Base-by-base conservation (phyloP, 2,329 filamentous ascomycete species). In the Torrubiellomyces zombiae region DNA sequence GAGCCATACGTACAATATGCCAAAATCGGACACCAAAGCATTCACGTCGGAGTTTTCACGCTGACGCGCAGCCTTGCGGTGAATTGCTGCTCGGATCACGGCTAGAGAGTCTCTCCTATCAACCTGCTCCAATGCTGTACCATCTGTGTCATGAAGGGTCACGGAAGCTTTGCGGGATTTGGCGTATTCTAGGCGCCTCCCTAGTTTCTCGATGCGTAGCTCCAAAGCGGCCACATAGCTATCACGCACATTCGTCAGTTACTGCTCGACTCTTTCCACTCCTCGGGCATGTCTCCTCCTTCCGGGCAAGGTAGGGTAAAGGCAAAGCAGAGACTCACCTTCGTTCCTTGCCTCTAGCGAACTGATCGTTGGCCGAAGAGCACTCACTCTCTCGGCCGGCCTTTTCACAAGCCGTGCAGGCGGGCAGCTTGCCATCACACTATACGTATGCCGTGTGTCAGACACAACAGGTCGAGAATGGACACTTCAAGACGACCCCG, bases 221-320 rank as follows among this genome's bases (percentile, higher is more conserved):
- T 95, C 86, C n/a, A 98, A 63, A 1, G 86, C 91, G 6, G 86
- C 82, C 21, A 95, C 85, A 60, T 95, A 98, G 51, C 73, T 77
- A 21, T 20, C 10, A 7, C 4, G 11, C 15, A 19, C 7, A 13
- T 27, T 28, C 18, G 30, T 23, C 12, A 15, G n/a, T n/a, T n/a
- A n/a, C n/a, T n/a, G n/a, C n/a, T n/a, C n/a, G n/a, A n/a, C n/a
- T n/a, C n/a, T n/a, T n/a, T n/a, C n/a, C n/a, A n/a, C n/a, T n/a
- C n/a, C n/a, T n/a, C n/a, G n/a, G n/a, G n/a, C n/a, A n/a, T n/a
- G n/a, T n/a, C n/a, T n/a, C n/a, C n/a, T n/a, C n/a, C n/a, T n/a
- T n/a, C n/a, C n/a, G n/a, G n/a, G n/a, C n/a, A n/a, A n/a, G n/a
- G n/a, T n/a, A n/a, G n/a, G n/a, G n/a, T n/a, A n/a, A n/a, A n/a